phyloP scores from a whole-genome alignment of 75 land plant genomes.

The Azolla pinnata region DNA sequence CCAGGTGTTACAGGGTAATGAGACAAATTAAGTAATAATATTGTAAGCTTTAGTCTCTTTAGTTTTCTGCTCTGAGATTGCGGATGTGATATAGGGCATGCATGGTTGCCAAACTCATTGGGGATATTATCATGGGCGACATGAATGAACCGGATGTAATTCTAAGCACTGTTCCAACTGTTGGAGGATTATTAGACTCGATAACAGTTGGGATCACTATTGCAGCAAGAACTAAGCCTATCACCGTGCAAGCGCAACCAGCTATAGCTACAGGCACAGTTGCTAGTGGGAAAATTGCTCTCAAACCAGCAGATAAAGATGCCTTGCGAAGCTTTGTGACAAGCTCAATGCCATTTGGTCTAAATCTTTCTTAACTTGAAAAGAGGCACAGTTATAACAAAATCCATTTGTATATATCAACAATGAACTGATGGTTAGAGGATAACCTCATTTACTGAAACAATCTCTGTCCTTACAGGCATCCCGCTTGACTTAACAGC shows the following conservation, averaged over 20 bases:
- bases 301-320: conserved; percentile 72
- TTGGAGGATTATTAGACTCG: conserved; percentile 84
- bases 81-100: conserved; percentile 83
- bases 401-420: too few relatives aligned
- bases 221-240: conserved; percentile 80
- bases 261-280: conserved; percentile 42
- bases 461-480: conserved; percentile 43
- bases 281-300: conserved; percentile 27
- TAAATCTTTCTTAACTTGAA: conserved; percentile 22
- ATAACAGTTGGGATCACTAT: conserved; percentile 76
- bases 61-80: too few relatives aligned
- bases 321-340: conserved; percentile 60
- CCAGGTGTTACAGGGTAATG: conserved; percentile 99
- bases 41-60: too few relatives aligned
- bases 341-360: conserved; percentile 95
- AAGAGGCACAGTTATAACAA: too few relatives aligned
- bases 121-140: conserved; percentile 76
- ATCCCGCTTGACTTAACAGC: conserved; percentile 75
- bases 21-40: too few relatives aligned
- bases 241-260: conserved; percentile 55
- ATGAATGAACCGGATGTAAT: conserved; percentile 73
- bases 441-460: too few relatives aligned
- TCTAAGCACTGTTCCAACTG: conserved; percentile 52
- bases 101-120: conserved; percentile 72
- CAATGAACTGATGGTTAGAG: too few relatives aligned